Conservation (phyloP, 2,329 filamentous ascomycete species). For the Endoconidiophora polonica region DNA sequence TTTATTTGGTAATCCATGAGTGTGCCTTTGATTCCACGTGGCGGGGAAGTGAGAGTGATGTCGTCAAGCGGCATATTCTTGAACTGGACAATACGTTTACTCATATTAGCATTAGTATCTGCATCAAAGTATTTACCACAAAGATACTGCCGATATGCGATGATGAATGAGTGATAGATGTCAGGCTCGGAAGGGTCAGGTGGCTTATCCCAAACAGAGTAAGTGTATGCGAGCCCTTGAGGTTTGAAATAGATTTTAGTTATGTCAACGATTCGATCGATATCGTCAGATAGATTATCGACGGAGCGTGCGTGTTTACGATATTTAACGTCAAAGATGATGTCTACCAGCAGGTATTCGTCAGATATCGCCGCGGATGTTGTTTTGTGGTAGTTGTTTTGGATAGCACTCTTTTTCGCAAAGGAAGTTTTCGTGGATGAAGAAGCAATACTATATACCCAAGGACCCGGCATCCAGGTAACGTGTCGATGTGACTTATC, state of each 20-base stretch:
- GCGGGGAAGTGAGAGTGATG: conserved; percentile 53
- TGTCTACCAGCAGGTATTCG: conserved; percentile 70
- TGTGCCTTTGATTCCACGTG: conserved; percentile 55
- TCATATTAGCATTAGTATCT: conserved; percentile 42
- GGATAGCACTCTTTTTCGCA: conserved; percentile 47
- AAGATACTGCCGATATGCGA: conserved; percentile 76
- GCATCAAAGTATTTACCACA: conserved; percentile 53
- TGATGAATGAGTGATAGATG: conserved; percentile 62
- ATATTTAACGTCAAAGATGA: conserved; percentile 65
- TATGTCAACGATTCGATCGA: conserved; percentile 55
- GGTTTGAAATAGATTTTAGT: conserved; percentile 72
- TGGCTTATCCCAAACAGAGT: conserved; percentile 76
- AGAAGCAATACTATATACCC: conserved; percentile 58
- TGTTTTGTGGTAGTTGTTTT: conserved; percentile 45
- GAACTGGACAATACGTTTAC: conserved; percentile 50
- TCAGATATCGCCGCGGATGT: conserved; percentile 70
- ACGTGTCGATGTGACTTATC: conserved; percentile 65
- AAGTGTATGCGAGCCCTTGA: conserved; percentile 79
- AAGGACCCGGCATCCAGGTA: conserved; percentile 74
- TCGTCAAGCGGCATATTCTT: conserved; percentile 44
- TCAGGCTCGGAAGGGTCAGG: conserved; percentile 47
- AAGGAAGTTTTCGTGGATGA: conserved; percentile 34
- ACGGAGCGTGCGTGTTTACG: conserved; percentile 28
- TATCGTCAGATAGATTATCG: conserved; percentile 50
- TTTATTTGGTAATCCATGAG: conserved; percentile 90